Percentiles rank a stretch among this genome's conserved stretches.
Conservation (phyloP, 192 early-diverging fungal genomes). For the Umbelopsis sp. region DNA sequence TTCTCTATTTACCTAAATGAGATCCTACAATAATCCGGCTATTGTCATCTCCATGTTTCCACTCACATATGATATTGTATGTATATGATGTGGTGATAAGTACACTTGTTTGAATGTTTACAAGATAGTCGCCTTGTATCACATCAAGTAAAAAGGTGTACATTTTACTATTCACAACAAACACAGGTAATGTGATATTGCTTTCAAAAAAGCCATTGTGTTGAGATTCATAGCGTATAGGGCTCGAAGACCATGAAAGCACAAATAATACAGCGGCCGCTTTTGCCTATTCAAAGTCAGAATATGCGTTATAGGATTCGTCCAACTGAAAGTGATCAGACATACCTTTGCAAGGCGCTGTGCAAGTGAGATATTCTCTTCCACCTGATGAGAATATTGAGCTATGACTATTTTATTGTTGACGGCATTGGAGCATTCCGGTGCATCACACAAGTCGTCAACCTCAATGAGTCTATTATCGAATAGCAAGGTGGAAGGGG, state of each 20-base stretch:
- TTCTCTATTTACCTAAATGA: slow-evolving; percentile 37
- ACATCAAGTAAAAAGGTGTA: slow-evolving; percentile 1
- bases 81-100: slow-evolving; percentile 53
- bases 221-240: neutral
- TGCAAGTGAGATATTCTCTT: slow-evolving; percentile 1
- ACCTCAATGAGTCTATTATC: slow-evolving; percentile 6
- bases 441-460: neutral
- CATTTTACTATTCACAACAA: slow-evolving; percentile 49
- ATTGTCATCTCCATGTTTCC: slow-evolving; percentile 42
- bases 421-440: neutral
- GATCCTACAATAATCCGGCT: slow-evolving; percentile 61
- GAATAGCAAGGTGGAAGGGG: slow-evolving; percentile 1
- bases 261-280: neutral
- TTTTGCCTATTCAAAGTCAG: slow-evolving; percentile 1
- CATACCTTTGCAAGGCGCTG: neutral
- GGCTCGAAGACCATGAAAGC: neutral
- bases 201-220: slow-evolving; percentile 36
- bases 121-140: slow-evolving; percentile 10
- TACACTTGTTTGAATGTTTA: slow-evolving; percentile 47
- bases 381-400: neutral
- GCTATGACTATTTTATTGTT: neutral
- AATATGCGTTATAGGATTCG: neutral
- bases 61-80: slow-evolving; percentile 62
- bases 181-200: slow-evolving; percentile 33
- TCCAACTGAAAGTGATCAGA: neutral